Conservation (phyloP, 352 stramenopile species). For the Globisporangium cederbergense region DNA sequence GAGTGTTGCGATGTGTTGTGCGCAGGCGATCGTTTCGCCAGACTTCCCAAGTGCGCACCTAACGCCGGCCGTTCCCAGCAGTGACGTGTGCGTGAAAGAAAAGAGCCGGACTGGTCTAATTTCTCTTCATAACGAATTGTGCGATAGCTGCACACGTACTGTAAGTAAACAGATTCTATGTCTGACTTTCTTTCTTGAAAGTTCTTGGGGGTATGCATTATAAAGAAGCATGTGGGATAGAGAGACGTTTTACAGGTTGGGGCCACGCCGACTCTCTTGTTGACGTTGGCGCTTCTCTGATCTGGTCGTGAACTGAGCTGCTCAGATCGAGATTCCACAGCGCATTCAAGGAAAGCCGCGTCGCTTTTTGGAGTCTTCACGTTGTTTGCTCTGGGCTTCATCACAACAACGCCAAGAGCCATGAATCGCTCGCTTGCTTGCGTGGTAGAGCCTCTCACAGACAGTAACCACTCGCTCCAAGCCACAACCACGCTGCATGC, state of each 20-base stretch:
- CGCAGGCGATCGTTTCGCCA: background rate
- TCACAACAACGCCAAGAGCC: too few species aligned
- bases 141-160: too few species aligned
- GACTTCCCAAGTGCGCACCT: slow-evolving; percentile 1
- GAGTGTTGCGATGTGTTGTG: too few species aligned
- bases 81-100: slow-evolving; percentile 4
- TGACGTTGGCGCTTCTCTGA: slow-evolving; percentile 12
- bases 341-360: background rate
- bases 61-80: background rate
- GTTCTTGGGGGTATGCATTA: too few species aligned
- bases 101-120: background rate
- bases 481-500: background rate
- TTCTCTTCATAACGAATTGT: too few species aligned
- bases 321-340: slow-evolving; percentile 5
- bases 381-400: too few species aligned
- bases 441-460: background rate
- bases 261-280: background rate
- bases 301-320: background rate
- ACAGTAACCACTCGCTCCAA: background rate
- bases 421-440: background rate
- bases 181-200: too few species aligned
- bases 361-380: background rate
- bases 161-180: too few species aligned
- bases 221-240: background rate
- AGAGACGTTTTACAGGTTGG: background rate